A percentile compares a stretch with the other conserved stretches of the same genome.
phyloP scores from a whole-genome alignment of 2,329 filamentous ascomycete genomes.

The Aspergillus sp. region DNA sequence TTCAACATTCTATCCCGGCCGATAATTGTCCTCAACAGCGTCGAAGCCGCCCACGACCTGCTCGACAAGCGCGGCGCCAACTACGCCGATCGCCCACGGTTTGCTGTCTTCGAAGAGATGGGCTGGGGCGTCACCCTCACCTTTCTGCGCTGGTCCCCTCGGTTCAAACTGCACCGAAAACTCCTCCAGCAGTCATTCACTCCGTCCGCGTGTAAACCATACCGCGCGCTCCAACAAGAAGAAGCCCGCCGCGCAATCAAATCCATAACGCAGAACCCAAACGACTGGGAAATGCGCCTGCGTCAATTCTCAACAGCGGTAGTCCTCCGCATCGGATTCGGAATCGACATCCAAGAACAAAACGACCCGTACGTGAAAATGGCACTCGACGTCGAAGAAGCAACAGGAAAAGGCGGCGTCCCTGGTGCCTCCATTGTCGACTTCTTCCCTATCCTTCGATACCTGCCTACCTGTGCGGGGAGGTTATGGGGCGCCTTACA shows the following conservation, averaged over 20 bases:
- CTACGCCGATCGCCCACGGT: conserved; percentile 8
- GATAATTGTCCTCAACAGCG: conserved; percentile 6
- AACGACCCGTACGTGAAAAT: conserved; percentile 12
- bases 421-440: conserved; percentile 6
- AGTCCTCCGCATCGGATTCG: conserved; percentile 8
- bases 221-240: conserved; percentile 6
- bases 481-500: not conserved
- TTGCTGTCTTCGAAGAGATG: conserved; percentile 10
- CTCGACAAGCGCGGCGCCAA: conserved; percentile 4
- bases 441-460: conserved; percentile 8
- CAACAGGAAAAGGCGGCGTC: conserved; percentile 8
- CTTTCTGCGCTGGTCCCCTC: conserved; percentile 6
- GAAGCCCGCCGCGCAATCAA: conserved; percentile 6
- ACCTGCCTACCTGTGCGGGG: not conserved
- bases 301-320: conserved; percentile 8
- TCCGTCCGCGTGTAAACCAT: conserved; percentile 1
- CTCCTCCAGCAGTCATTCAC: conserved; percentile 10
- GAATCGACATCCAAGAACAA: conserved; percentile 1
- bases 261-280: not conserved
- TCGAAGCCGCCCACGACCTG: conserved; percentile 3
- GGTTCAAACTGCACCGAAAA: conserved; percentile 1
- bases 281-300: conserved; percentile 5
- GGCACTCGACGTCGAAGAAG: conserved; percentile 11
- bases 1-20: conserved; percentile 4
- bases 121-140: conserved; percentile 11